Base-by-base conservation (phyloP, 192 early-diverging fungal species). In the Gaertneriomyces semiglobifer region DNA sequence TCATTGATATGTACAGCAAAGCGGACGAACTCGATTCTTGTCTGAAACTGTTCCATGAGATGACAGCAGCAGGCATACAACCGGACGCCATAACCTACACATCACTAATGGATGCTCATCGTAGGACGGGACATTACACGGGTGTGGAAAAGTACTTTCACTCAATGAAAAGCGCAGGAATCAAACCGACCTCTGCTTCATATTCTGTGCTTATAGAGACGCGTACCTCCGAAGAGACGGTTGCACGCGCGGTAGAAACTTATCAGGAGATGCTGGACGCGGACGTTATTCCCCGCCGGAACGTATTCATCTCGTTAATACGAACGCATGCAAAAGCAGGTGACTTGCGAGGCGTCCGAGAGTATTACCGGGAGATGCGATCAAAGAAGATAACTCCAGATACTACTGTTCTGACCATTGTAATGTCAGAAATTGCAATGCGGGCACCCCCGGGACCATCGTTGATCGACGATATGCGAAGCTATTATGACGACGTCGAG, bases 61-160 rank as follows among this genome's bases (percentile, higher is more conserved):
- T 77, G 33, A 16, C 41, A 1, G 45, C 12, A 41, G 19, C 42
- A 6, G 58, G 57, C 11, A 33, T 73, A 10, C 11, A 42, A 10
- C 75, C 75, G 2, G 75, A 77, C 40, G 53, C 44, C 2, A 67
- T 69, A 20, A 69, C 75, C 14, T 64, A 64, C 53, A 71, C 61
- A 7, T 63, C 69, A 14, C 10, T 71, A 7, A 71, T 71, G 53
- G 48, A 63, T 50, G 69, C 42, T 41, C 64, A 52, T 57, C 46
- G 61, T 5, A n/a, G 45, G 39, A 4, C 9, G 4, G 56, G 40
- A 20, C 62, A 71, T 50, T 8, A 58, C 33, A 39, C 25, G 39
- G 38, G 44, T 5, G 57, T 58, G 18, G 44, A 60, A 18, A 53
- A 38, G 7, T 66, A 44, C 42, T 66, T 66, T 40, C 2, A 39